Base-by-base conservation (phyloP, 441 rosid species). In the Rhodomyrtus psidioides region DNA sequence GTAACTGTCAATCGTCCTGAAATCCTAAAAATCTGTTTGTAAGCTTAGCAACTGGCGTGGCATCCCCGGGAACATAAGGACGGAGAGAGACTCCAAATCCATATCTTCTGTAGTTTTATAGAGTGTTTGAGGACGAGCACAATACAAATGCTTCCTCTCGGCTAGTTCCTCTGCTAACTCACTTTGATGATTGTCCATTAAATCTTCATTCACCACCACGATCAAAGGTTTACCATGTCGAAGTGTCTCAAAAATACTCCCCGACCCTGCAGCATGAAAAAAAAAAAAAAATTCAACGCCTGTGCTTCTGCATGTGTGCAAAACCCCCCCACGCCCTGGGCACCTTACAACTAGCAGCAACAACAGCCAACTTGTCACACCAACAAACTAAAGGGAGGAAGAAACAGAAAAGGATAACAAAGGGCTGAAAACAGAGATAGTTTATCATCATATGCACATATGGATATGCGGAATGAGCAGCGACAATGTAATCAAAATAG, bases 101-200 rank as follows among this genome's bases (percentile, higher is more conserved):
- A 95, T 93, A 44, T 87, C 86, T 3, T 87, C 92, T 56, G 94
- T 90, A 26, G 92, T 88, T 82, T 89, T 90, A 82, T 86, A 91
- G 81, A 97, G 96, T 16, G 93, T 89, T 79, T 86, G 96, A 84
- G 98, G 97, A 84, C 87, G 91, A 88, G 98, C 93, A 51, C 94
- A 95, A 81, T 91, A 96, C 75, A 97, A 90, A 81, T 96, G 96
- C 82, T 93, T 94, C 91, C 93, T 91, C 85, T 94, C 97, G 42
- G 97, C 97, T 59, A 96, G 91, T 81, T 93, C 99, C 90, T 97
- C 97, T 42, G 98, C 98, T 17, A 97, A 93, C 88, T 96, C 98
- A 81, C 90, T 90, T 83, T 95, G 99, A 90, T 95, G 97, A 92
- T 95, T 96, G 88, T 95, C 99, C 98, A 97, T 97, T 53, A 97